Percentiles rank a stretch among this genome's conserved stretches.
phyloP scores from a whole-genome alignment of 1,284 basidiomycete genomes.

The Malassezia sympodialis region DNA sequence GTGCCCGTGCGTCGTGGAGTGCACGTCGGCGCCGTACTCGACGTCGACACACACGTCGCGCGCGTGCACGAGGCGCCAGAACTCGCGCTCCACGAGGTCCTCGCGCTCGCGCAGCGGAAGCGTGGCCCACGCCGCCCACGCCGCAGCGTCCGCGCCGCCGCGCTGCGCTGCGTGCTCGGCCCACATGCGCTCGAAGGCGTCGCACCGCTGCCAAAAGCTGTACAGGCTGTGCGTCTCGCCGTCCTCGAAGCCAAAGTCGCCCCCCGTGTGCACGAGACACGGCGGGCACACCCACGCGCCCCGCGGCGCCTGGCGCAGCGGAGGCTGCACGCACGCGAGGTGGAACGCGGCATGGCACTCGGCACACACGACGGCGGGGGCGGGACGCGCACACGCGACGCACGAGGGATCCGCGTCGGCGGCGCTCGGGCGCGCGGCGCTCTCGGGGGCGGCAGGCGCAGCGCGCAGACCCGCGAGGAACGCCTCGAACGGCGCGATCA shows the following conservation, averaged over 20 bases:
- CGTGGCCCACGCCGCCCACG: conserved; percentile 36
- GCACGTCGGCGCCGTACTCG: conserved; percentile 96
- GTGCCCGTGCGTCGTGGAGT: conserved; percentile 93
- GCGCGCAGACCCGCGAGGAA: conserved; percentile 54
- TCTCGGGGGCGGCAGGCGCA: background rate
- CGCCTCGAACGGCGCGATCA: conserved; percentile 87
- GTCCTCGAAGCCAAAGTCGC: conserved; percentile 96
- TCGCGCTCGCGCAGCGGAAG: conserved; percentile 60
- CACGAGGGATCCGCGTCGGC: background rate
- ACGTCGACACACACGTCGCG: conserved; percentile 86
- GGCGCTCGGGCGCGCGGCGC: background rate
- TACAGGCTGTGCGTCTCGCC: conserved; percentile 88
- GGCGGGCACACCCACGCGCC: conserved; percentile 94
- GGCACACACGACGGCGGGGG: conserved; percentile 89
- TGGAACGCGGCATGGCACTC: conserved; percentile 93
- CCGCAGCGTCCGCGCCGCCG: background rate
- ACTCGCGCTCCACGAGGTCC: conserved; percentile 84
- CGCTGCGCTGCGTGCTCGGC: conserved; percentile 47
- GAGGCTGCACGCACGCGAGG: conserved; percentile 89
- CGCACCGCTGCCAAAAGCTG: conserved; percentile 81
- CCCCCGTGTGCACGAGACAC: conserved; percentile 85
- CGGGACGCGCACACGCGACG: conserved; percentile 69
- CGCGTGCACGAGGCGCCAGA: conserved; percentile 89
- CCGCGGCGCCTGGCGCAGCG: conserved; percentile 69
- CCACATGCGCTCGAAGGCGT: conserved; percentile 69